Percentiles rank a stretch among this genome's conserved stretches.
Evolutionary conservation across 148 eudicot species (phyloP).

Genomic region (Rhododendron simsii): DNA sequence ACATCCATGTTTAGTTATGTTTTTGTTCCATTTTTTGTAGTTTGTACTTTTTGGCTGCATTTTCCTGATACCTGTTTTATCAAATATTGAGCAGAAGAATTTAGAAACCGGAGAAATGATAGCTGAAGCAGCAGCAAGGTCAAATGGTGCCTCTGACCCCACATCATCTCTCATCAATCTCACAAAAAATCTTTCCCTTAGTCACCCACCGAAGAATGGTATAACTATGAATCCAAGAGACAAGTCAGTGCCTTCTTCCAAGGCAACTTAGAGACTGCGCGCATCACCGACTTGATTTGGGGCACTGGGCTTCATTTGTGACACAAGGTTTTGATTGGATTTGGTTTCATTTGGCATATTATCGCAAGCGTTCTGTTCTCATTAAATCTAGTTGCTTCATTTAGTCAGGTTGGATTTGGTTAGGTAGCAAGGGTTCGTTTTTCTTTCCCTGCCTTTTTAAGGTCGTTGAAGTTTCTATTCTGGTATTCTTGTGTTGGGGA

Average conservation of each 20-base stretch:
- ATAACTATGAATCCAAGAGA: slow-evolving; percentile 11
- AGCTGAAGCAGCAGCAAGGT: slow-evolving; percentile 19
- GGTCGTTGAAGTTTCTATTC: not conserved
- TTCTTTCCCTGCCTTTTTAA: not conserved
- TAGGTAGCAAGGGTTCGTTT: not conserved
- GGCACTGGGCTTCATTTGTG: not conserved
- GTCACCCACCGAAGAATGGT: slow-evolving; percentile 12
- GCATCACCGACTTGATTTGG: not conserved
- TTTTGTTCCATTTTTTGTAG: not conserved
- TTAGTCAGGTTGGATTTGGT: not conserved
- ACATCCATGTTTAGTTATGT: not conserved
- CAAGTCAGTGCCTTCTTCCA: slow-evolving; percentile 2
- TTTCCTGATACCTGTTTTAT: not conserved
- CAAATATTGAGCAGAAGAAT: slow-evolving; percentile 26
- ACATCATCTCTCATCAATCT: slow-evolving; percentile 41
- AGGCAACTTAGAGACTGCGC: not conserved
- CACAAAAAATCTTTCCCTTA: slow-evolving; percentile 57
- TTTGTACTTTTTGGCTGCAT: not conserved
- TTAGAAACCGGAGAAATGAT: slow-evolving; percentile 18
- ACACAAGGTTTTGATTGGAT: not conserved
- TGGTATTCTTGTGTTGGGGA: not conserved
- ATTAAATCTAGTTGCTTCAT: not conserved
- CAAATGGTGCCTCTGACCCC: slow-evolving; percentile 24
- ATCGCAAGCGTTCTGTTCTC: not conserved
- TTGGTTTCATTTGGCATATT: not conserved